Evolutionary conservation across 73 alveolate genomes (phyloP), one percentile per base, ranked within the genome.

Genomic region (Paramecium sonneborni): DNA sequence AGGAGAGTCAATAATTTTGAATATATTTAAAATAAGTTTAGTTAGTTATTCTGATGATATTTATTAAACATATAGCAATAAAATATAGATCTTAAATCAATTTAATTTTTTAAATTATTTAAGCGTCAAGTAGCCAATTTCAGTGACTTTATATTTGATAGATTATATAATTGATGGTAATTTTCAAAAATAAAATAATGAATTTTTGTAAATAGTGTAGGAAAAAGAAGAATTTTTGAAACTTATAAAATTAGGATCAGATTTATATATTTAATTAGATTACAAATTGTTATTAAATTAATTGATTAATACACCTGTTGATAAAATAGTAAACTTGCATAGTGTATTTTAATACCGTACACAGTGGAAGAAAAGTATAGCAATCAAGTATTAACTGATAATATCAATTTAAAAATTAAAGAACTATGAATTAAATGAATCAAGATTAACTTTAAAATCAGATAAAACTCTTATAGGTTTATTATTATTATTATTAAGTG

Each of bases 391-490:
- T 58, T 92, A 3, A 70, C 58, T 12, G 24, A 84, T 18, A 26
- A 82, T 4, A 30, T 92, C 15, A n/a, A 86, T 86, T 55, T 20
- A 24, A 18, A 18, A 70, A 6, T 21, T 92, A 26, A 37, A 46
- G 28, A 18, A 85, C 5, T 86, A 92, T 56, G 93, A 90, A 24
- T 18, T 39, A 12, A 85, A 46, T 46, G 95, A 92, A 85, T 56
- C 69, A 15, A 58, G 95, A 23, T 41, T 44, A 28, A 41, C 30
- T 10, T 20, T 46, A 11, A n/a, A 18, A 18, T 15, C 38, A 3
- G 95, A 92, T 86, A 92, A 85, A 57, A 92, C 86, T 18, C 20
- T 92, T 15, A 76, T 43, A 34, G 95, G 95, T 8, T 56, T 26
- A 41, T 43, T 92, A 23, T 24, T 20, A 21, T 10, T 92, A 37